Evolutionary conservation across 108 stramenopile species (phyloP).

Genomic region (Nitzschia sp.): DNA sequence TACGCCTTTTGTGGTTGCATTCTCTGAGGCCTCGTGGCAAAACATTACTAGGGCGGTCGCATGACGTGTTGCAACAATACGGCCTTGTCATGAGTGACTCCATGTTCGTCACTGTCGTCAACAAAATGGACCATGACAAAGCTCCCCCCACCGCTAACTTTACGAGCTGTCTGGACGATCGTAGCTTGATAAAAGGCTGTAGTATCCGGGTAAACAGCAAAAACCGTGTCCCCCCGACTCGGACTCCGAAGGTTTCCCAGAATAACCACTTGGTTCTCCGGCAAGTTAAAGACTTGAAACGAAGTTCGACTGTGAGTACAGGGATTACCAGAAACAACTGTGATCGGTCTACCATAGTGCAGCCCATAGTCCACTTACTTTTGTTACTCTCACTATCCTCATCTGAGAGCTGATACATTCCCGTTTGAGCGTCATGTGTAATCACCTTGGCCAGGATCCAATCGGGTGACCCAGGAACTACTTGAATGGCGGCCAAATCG

Average conservation of each 20-base stretch:
- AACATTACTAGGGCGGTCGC: conserved; percentile 65
- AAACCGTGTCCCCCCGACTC: conserved; percentile 58
- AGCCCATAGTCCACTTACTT: conserved; percentile 32
- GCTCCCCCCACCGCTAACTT: conserved; percentile 39
- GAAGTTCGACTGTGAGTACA: no score
- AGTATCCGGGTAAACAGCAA: conserved; percentile 87
- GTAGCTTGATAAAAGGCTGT: conserved; percentile 85
- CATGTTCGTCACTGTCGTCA: conserved; percentile 79
- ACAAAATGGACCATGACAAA: conserved; percentile 82
- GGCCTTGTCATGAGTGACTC: conserved; percentile 80
- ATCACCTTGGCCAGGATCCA: conserved; percentile 90
- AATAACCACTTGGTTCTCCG: conserved; percentile 63
- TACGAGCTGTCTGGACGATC: conserved; percentile 51
- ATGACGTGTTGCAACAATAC: conserved; percentile 73
- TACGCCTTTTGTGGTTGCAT: no score
- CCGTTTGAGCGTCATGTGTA: conserved; percentile 60
- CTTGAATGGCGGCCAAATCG: conserved; percentile 82
- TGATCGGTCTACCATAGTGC: neutral
- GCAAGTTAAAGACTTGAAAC: conserved; percentile 63
- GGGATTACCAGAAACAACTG: neutral
- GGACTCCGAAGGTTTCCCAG: conserved; percentile 43
- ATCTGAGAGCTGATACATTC: conserved; percentile 70
- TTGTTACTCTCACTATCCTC: conserved; percentile 84
- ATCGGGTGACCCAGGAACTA: conserved; percentile 52
- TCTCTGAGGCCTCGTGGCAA: no score